Evolutionary conservation across 2,329 filamentous ascomycete genomes (phyloP), one percentile per base, ranked within the genome.

Genomic region (Aspergillus quadrilineatus): DNA sequence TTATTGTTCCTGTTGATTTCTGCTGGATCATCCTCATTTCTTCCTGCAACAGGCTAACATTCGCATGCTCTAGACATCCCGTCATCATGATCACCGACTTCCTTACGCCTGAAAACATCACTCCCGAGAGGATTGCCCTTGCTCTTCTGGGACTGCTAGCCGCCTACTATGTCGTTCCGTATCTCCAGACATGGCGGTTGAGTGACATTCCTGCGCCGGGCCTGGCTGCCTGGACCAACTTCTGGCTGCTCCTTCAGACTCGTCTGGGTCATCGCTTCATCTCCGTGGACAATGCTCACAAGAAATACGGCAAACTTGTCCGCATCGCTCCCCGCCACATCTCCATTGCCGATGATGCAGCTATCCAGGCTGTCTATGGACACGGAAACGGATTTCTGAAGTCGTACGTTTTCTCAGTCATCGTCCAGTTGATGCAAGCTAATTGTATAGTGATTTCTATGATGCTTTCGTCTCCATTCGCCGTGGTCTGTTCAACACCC

Each of bases 381-480:
- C 88, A 91, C 64, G 87, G 88, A 6, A 90, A 90, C 67, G 88
- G 88, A 0, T 89, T 90, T 65, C 68, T 90, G 57, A 91, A 91
- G 71, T 78, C 86, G 82, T 88, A 72, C 50, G 80, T 77, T 12
- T 17, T 4, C 17, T 44, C n/a, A 17, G 10, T 6, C 12, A 22
- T 22, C 22, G 17, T 22, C 1, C 7, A 12, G 5, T 1, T 28
- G 12, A 4, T 12, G n/a, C 8, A 26, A 22, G 4, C 8, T 53
- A 46, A 59, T 36, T 4, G 9, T 1, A 10, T 57, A 91, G 88
- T 42, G 87, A 93, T 2, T 96, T 92, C 76, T 96, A 96, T 66
- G 90, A 96, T 67, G 89, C 90, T 49, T 96, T 96, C 66, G 91
- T 96, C 53, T 92, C 89, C 10, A 95, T 96, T 67, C 84, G 83